Evolutionary conservation across 768 basidiomycete species (phyloP).

Genomic region (Tulasnella sp.): DNA sequence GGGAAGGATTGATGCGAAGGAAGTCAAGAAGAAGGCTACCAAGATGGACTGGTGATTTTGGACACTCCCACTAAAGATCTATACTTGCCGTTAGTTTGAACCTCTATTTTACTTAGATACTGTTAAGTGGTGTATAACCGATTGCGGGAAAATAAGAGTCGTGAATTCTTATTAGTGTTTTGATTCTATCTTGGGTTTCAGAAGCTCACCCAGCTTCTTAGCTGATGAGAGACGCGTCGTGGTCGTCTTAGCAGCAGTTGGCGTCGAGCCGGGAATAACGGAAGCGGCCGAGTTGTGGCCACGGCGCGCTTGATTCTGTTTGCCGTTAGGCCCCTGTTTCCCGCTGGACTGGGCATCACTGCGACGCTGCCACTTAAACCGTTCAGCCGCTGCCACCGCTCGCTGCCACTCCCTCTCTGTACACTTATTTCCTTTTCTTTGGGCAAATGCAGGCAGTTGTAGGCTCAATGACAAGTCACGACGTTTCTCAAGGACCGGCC

Average conservation of each 20-base stretch:
- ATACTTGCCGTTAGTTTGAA: neutral
- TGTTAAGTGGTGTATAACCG: neutral
- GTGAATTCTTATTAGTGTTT: neutral
- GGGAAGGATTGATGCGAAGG: slow-evolving; percentile 37
- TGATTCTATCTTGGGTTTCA: neutral
- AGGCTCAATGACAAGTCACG: neutral
- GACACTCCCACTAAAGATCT: neutral
- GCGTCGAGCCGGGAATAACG: neutral
- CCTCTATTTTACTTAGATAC: neutral
- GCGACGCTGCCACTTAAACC: neutral
- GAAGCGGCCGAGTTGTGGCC: neutral
- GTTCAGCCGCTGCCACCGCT: neutral
- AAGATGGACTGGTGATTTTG: slow-evolving; percentile 38
- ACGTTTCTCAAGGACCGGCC: neutral
- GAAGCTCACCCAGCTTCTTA: neutral
- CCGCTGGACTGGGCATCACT: neutral
- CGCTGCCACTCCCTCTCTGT: neutral
- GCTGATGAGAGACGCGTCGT: neutral
- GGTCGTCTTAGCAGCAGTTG: slow-evolving; percentile 8
- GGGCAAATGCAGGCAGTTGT: neutral
- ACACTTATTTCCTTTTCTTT: neutral
- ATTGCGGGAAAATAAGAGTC: neutral
- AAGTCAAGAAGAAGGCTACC: slow-evolving; percentile 31
- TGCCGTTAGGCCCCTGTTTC: neutral
- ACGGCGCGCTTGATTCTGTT: slow-evolving; percentile 2